Evolutionary conservation across 805 yeast genomes (phyloP), one percentile per base, ranked within the genome.

Genomic region (Teunomyces atbi): DNA sequence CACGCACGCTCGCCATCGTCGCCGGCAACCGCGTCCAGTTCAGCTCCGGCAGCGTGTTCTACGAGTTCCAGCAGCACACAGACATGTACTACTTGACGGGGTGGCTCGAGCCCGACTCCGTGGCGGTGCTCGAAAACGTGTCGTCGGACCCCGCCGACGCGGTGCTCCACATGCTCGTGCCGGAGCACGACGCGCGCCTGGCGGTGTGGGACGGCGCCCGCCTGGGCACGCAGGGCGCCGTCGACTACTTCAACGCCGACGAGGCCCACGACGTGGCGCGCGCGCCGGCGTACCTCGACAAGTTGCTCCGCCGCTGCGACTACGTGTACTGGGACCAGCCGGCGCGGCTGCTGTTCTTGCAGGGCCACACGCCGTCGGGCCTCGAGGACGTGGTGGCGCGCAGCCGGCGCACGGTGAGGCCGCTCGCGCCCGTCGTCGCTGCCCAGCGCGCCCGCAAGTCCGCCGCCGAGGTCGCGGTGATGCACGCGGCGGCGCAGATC

Each of bases 171-270:
- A 78, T 94, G 84, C 69, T 90, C 42, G 96, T 92, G 2, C 96
- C 90, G 2, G 90, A 89, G 12, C 85, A 86, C 60, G 86, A 91
- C 60, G 77, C 81, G 5, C 74, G 73, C 41, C 80, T 78, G 18
- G 99, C 94, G 66, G 81, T 85, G 52, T 94, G 99, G 99, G 97
- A 92, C 56, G 99, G 99, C 10, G 84, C 80, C 37, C 78, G 96
- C 56, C 85, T 95, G 13, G 99, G 99, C 1, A 76, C 83, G 3
- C 80, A 83, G 41, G 96, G 95, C 12, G 96, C 85, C 0, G 68
- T 66, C 34, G 92, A 89, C 42, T 81, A 83, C 39, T 94, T 94
- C 69, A 94, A 92, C 61, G 96, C 96, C 3, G 97, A 90, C 64
- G 76, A 75, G 42, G 82, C 87, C 5, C 77, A 76, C 33, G 78